Conservation (phyloP, 768 basidiomycete genomes). For the Trametopsis cervina region DNA sequence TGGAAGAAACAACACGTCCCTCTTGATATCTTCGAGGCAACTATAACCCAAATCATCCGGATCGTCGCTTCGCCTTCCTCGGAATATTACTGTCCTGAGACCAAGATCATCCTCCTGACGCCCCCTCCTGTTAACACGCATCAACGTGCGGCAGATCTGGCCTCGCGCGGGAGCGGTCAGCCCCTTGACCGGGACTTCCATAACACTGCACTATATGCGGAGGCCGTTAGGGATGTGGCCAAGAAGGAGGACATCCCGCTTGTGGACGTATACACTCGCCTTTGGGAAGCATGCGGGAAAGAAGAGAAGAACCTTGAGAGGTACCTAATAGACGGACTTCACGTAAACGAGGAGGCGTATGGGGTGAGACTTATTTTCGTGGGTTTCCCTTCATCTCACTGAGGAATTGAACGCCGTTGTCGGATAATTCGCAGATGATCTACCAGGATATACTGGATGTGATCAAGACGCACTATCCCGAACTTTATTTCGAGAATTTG, state of each 20-base stretch:
- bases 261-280: constrained; percentile 65
- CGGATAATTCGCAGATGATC: constrained; percentile 42
- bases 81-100: constrained; percentile 58
- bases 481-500: constrained; percentile 61
- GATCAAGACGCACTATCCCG: constrained; percentile 54
- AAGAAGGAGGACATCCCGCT: constrained; percentile 46
- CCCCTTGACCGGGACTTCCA: constrained; percentile 56
- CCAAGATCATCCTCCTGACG: constrained; percentile 73
- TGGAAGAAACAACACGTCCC: constrained; percentile 74
- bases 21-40: constrained; percentile 51
- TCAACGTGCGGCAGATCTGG: constrained; percentile 46
- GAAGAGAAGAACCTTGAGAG: constrained; percentile 43
- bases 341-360: constrained; percentile 73
- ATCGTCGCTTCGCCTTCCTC: constrained; percentile 59
- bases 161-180: constrained; percentile 41
- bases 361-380: constrained; percentile 43
- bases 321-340: constrained; percentile 72
- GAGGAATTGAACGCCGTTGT: no score
- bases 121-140: constrained; percentile 76
- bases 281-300: constrained; percentile 72
- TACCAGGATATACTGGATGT: constrained; percentile 55
- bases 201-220: constrained; percentile 60
- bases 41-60: constrained; percentile 56
- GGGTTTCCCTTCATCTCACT: constrained; percentile 2
- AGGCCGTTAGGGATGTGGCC: constrained; percentile 60